Evolutionary conservation across 1,139 yeast species (phyloP), one percentile per base, ranked within the genome.

Genomic region (Lodderomyces parapsilosis): DNA sequence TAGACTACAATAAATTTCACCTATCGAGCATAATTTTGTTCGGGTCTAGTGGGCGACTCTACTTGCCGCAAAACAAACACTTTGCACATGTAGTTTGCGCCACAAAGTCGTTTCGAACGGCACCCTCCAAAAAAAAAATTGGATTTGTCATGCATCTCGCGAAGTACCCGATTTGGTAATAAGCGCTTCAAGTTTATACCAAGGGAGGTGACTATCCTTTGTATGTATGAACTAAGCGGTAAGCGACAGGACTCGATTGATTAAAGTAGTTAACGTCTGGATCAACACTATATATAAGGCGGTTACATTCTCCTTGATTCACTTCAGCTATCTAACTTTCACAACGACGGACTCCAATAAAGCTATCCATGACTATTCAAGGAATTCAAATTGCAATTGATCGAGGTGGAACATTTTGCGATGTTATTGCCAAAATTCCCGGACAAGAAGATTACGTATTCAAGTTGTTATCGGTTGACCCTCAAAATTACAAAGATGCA

Each of bases 351-450:
- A 30, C 27, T 7, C 19, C 14, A n/a, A 4, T 27, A 27, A 27
- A 33, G 9, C 23, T n/a, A n/a, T n/a, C n/a, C n/a, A 32, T 27
- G 32, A 30, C 46, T 34, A 23, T 35, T 6, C 44, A 43, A 39
- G 62, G 62, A 14, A 59, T 60, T 40, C 59, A 57, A 42, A 57
- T 64, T 37, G 68, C 69, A 28, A 56, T 64, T 31, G 85, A 81
- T 55, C 66, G 90, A 58, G 91, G 93, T 49, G 96, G 97, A 43
- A 90, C 96, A 0, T 89, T 89, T 66, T 88, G 96, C 6, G 96
- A 89, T 58, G 80, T 90, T 60, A 71, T 77, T 24, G 81, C 84
- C 5, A 73, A 83, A 46, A 67, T 68, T 40, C 74, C 75, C 0
- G 63, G 61, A 11, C 65, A 65, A 36, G 54, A 55, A 3, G 77